Evolutionary conservation across 1,284 basidiomycete genomes (phyloP).

Genomic region (Leccinum pachyderme): DNA sequence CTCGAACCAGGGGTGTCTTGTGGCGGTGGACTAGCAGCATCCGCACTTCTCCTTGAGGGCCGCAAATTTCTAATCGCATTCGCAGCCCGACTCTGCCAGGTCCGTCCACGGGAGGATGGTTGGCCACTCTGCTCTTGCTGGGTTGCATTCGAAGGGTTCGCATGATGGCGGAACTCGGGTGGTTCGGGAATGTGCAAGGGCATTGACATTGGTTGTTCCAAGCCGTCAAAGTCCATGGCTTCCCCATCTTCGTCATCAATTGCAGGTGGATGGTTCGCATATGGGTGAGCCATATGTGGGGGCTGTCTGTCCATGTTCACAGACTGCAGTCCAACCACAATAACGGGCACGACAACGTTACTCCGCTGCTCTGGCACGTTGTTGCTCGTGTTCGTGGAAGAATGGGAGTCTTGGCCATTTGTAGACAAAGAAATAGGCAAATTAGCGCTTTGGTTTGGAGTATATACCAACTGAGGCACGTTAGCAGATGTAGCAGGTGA

Average conservation of each 20-base stretch:
- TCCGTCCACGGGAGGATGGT: slow-evolving; percentile 28
- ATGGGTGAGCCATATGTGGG: slow-evolving; percentile 20
- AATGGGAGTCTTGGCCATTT: slow-evolving; percentile 14
- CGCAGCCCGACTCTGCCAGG: slow-evolving; percentile 52
- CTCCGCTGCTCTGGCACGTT: slow-evolving; percentile 20
- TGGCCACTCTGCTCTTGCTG: slow-evolving; percentile 23
- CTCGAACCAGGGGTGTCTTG: slow-evolving; percentile 50
- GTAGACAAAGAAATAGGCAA: slow-evolving; percentile 3
- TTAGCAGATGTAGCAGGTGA: slow-evolving; percentile 12
- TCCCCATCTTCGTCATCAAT: slow-evolving; percentile 29
- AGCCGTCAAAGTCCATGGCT: slow-evolving; percentile 25
- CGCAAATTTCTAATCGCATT: slow-evolving; percentile 56
- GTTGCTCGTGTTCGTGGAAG: slow-evolving; percentile 9
- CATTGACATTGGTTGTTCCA: slow-evolving; percentile 26
- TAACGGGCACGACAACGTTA: slow-evolving; percentile 69
- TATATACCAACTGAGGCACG: slow-evolving; percentile 16
- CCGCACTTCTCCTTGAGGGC: slow-evolving; percentile 38
- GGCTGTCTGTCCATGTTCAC: slow-evolving; percentile 48
- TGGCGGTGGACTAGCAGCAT: slow-evolving; percentile 23
- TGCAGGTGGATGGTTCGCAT: slow-evolving; percentile 9
- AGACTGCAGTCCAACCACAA: slow-evolving; percentile 76
- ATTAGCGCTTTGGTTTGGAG: slow-evolving; percentile 1
- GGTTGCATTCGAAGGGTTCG: slow-evolving; percentile 7
- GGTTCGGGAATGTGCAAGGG: slow-evolving; percentile 31
- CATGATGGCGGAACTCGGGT: slow-evolving; percentile 19